These are phyloP conservation scores for Nigrospora sphaerica DNA, from an alignment of 2,329 filamentous ascomycete species.

Conservation along the genomic window DNA sequence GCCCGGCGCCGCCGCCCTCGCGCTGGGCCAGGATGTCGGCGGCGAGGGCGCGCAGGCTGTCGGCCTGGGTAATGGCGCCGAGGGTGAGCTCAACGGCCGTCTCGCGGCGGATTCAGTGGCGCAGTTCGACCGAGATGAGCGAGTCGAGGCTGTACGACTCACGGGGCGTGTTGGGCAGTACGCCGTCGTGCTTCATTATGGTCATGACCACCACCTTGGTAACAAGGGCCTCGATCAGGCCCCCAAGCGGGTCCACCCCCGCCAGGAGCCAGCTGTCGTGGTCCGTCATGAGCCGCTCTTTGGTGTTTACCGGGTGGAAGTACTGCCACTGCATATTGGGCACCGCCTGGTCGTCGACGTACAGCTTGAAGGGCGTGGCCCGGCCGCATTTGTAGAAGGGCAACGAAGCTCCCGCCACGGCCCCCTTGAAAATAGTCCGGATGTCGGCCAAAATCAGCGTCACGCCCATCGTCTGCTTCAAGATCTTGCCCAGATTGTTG, in stretches of 20 bases:
- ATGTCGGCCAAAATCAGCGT: slow-evolving; percentile 7
- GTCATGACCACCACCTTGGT: slow-evolving; percentile 8
- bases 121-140: slow-evolving; percentile 21
- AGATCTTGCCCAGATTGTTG: slow-evolving; percentile 2
- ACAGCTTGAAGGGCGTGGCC: slow-evolving; percentile 3
- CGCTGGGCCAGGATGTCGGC: slow-evolving; percentile 5
- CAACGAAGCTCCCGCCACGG: slow-evolving; percentile 4
- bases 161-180: slow-evolving; percentile 4
- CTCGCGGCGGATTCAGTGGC: slow-evolving; percentile 20
- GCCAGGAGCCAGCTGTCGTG: background rate
- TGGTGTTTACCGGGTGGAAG: slow-evolving; percentile 5
- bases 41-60: slow-evolving; percentile 5
- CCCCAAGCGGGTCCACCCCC: background rate
- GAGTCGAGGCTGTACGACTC: slow-evolving; percentile 16
- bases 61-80: slow-evolving; percentile 4
- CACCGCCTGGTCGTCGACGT: background rate
- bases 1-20: background rate
- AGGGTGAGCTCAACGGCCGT: slow-evolving; percentile 13
- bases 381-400: slow-evolving; percentile 3
- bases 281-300: slow-evolving; percentile 1
- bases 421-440: slow-evolving; percentile 6
- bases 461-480: slow-evolving; percentile 7
- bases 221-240: slow-evolving; percentile 4
- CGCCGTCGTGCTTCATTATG: slow-evolving; percentile 9
- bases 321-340: slow-evolving; percentile 4